These are phyloP conservation scores for Candida frijolesensis DNA, from an alignment of 1,139 yeast genomes.

Conservation along the genomic window DNA sequence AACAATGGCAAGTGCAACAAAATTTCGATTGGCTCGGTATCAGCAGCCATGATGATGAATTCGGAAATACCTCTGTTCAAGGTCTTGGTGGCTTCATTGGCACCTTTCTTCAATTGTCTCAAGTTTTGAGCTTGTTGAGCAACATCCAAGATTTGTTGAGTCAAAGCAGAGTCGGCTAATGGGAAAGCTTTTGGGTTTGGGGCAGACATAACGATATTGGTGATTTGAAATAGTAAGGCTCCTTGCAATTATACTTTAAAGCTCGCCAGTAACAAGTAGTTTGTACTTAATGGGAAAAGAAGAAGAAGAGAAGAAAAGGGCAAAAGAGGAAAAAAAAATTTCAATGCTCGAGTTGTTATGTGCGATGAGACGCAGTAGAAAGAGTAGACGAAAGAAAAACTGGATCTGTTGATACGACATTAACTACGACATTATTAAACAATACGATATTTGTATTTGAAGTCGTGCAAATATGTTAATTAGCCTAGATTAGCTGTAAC, in stretches of 20 bases:
- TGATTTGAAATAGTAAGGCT: conserved; percentile 42
- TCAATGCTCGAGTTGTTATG: background rate
- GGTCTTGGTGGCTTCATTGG: conserved; percentile 99
- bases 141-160: conserved; percentile 97
- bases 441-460: background rate
- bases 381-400: background rate
- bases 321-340: conserved; percentile 3
- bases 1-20: conserved; percentile 95
- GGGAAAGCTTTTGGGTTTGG: conserved; percentile 98
- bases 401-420: background rate
- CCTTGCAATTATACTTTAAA: conserved; percentile 51
- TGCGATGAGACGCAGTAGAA: conserved; percentile 2
- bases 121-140: conserved; percentile 97
- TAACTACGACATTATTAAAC: background rate
- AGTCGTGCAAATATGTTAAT: conserved; percentile 1
- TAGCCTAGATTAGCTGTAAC: background rate
- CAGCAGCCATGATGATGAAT: conserved; percentile 99
- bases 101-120: conserved; percentile 99
- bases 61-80: conserved; percentile 99
- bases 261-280: conserved; percentile 45
- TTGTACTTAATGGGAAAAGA: conserved; percentile 4
- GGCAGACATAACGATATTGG: conserved; percentile 51
- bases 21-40: conserved; percentile 98
- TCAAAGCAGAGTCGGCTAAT: conserved; percentile 91
- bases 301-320: conserved; percentile 1